Evolutionary conservation across 1,139 yeast species (phyloP).

Genomic region (Taphrina populina): DNA sequence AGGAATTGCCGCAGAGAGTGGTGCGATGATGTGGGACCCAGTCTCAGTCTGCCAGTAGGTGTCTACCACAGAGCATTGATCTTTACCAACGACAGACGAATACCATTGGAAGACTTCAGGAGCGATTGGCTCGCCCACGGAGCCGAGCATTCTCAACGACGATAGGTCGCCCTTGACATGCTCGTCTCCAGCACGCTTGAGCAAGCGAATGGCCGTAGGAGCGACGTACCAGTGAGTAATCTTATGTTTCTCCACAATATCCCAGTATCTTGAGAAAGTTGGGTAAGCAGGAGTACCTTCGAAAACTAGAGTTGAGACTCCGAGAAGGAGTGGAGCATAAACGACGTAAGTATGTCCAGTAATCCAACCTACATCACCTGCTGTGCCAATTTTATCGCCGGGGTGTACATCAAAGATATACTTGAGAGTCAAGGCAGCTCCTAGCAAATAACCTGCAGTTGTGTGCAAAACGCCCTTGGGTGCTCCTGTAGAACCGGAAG

Average conservation of each 20-base stretch:
- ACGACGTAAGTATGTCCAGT: conserved; percentile 97
- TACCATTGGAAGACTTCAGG: conserved; percentile 99
- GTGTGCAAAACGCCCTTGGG: conserved; percentile 98
- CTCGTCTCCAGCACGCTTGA: conserved; percentile 93
- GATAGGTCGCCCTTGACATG: conserved; percentile 81
- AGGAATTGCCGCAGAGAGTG: conserved; percentile 90
- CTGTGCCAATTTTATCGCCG: conserved; percentile 87
- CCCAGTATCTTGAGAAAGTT: conserved; percentile 94
- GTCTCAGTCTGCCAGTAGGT: conserved; percentile 99
- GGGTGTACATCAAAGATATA: conserved; percentile 90
- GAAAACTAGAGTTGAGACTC: conserved; percentile 87
- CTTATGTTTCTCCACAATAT: conserved; percentile 85
- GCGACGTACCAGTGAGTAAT: conserved; percentile 98
- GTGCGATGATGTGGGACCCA: conserved; percentile 93
- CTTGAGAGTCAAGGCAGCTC: conserved; percentile 91
- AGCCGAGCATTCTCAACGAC: conserved; percentile 91
- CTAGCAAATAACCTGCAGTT: conserved; percentile 90
- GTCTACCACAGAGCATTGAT: conserved; percentile 81
- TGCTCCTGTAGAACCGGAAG: conserved; percentile 96
- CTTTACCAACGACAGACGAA: conserved; percentile 84
- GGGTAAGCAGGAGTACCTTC: conserved; percentile 99
- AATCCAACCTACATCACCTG: conserved; percentile 99
- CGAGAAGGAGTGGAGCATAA: conserved; percentile 87
- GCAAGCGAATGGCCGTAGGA: conserved; percentile 93
- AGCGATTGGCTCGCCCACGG: conserved; percentile 98